Conservation (phyloP, 805 yeast genomes). For the Myxozyma monticola region DNA sequence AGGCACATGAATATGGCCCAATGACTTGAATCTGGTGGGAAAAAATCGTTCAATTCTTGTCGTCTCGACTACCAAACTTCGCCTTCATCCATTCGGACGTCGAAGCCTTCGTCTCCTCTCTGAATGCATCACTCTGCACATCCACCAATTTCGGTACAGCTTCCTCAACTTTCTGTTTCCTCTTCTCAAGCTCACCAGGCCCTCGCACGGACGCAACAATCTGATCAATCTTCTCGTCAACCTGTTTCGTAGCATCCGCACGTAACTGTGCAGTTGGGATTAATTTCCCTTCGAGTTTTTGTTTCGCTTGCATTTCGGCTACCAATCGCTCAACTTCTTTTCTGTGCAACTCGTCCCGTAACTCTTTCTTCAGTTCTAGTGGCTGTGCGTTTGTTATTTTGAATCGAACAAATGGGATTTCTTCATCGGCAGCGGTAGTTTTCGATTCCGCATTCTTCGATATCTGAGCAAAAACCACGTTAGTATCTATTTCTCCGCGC, state of each 20-base stretch:
- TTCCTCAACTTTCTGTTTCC: neutral
- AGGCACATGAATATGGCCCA: no score
- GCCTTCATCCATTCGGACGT: constrained; percentile 8
- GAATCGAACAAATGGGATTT: constrained; percentile 1
- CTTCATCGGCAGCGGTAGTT: neutral
- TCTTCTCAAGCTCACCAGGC: neutral
- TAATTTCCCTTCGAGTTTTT: constrained; percentile 1
- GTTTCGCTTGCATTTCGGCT: constrained; percentile 2
- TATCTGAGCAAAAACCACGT: neutral
- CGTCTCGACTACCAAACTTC: constrained; percentile 3
- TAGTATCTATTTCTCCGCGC: neutral
- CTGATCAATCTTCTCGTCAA: neutral
- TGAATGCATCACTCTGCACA: neutral
- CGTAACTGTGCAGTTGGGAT: neutral
- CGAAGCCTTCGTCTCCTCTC: constrained; percentile 2
- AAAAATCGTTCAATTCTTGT: neutral
- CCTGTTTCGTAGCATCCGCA: neutral
- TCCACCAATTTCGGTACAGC: neutral
- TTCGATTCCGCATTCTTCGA: neutral
- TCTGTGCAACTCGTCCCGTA: constrained; percentile 2
- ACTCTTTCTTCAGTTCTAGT: constrained; percentile 2
- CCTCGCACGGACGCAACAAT: no score
- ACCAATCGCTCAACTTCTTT: neutral
- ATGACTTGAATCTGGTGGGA: no score
- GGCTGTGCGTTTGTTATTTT: constrained; percentile 5